Percentiles rank a stretch among this genome's conserved stretches.
Evolutionary conservation across 495 filamentous ascomycete species (phyloP).

Genomic region (Tetracladium setigerum): DNA sequence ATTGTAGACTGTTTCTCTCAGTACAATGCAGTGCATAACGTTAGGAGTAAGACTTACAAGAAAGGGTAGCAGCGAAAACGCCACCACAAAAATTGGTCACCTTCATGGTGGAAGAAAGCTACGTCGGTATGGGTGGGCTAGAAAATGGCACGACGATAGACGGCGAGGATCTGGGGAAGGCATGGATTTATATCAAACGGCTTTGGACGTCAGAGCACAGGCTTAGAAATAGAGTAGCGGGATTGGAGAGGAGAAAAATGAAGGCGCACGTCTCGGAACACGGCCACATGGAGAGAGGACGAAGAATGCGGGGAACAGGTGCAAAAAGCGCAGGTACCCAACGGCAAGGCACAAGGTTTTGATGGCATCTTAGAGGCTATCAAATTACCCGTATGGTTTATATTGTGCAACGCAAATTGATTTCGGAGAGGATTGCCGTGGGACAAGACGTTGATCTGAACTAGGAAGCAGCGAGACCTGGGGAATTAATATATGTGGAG

Average conservation of each 20-base stretch:
- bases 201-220: not conserved
- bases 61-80: conserved; percentile 8
- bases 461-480: conserved; percentile 3
- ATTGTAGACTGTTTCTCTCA: conserved; percentile 9
- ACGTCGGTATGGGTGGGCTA: conserved; percentile 5
- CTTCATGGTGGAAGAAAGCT: conserved; percentile 16
- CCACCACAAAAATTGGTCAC: conserved; percentile 11
- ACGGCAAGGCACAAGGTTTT: conserved; percentile 1
- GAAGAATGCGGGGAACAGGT: conserved; percentile 12
- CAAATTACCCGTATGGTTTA: conserved; percentile 19
- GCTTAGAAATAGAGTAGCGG: not conserved
- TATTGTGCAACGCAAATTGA: not conserved
- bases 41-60: conserved; percentile 6
- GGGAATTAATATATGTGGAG: conserved; percentile 13
- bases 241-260: conserved; percentile 9
- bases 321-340: conserved; percentile 1
- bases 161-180: too few relatives aligned
- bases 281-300: not conserved
- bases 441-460: conserved; percentile 13
- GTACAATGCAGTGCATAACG: too few relatives aligned
- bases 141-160: not conserved
- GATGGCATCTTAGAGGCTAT: not conserved
- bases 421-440: conserved; percentile 6
- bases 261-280: too few relatives aligned
- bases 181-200: conserved; percentile 12